Conservation (phyloP, 148 eudicot genomes). For the Amaranthus hypochondriacus region DNA sequence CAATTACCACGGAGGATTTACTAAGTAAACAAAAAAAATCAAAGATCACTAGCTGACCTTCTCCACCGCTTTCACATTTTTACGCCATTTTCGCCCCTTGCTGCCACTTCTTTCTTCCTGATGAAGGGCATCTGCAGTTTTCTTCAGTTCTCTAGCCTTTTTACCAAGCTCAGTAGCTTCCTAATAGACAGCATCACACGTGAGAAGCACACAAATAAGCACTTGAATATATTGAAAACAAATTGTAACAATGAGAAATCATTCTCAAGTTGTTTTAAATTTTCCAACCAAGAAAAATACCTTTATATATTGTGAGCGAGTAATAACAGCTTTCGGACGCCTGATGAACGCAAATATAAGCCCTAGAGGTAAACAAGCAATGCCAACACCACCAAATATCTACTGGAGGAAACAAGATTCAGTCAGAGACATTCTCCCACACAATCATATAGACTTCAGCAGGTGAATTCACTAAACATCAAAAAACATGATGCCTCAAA, state of each 20-base stretch:
- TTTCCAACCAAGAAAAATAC: slow-evolving; percentile 29
- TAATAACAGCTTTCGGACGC: slow-evolving; percentile 96
- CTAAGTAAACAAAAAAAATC: background rate
- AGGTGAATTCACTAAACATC: background rate
- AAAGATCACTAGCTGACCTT: slow-evolving; percentile 43
- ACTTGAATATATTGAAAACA: background rate
- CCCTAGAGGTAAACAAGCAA: slow-evolving; percentile 90
- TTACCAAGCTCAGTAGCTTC: slow-evolving; percentile 99
- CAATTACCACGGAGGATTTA: slow-evolving; percentile 5
- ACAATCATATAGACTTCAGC: slow-evolving; percentile 4
- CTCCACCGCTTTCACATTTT: slow-evolving; percentile 90
- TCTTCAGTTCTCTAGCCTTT: slow-evolving; percentile 89
- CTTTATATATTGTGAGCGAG: slow-evolving; percentile 99
- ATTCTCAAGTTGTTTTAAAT: slow-evolving; percentile 2
- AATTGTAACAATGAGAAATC: slow-evolving; percentile 1
- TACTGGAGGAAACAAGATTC: slow-evolving; percentile 23
- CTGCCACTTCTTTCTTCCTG: slow-evolving; percentile 90
- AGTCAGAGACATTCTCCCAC: slow-evolving; percentile 12
- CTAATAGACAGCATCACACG: slow-evolving; percentile 31
- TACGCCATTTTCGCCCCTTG: slow-evolving; percentile 97
- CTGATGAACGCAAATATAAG: slow-evolving; percentile 87
- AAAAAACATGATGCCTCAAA: background rate
- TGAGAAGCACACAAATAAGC: slow-evolving; percentile 16
- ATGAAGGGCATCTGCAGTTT: slow-evolving; percentile 87
- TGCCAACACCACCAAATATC: slow-evolving; percentile 99